phyloP scores from a whole-genome alignment of 495 filamentous ascomycete species.

The Aspergillus funiculosus region DNA sequence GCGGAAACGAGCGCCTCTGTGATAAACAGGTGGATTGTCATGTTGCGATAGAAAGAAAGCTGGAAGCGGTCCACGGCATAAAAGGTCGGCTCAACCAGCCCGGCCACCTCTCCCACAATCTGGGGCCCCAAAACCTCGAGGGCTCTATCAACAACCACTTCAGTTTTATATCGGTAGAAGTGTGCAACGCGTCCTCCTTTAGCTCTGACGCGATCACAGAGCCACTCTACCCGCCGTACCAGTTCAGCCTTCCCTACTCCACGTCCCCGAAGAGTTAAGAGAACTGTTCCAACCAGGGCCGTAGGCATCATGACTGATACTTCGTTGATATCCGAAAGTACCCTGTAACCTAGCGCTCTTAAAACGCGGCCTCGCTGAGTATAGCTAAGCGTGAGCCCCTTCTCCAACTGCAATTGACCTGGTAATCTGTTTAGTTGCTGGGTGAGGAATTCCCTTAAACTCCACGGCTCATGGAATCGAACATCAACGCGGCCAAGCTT shows the following conservation, averaged over 20 bases:
- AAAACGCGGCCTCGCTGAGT: constrained; percentile 59
- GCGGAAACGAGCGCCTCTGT: constrained; percentile 82
- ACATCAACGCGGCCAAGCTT: constrained; percentile 90
- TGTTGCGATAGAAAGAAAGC: constrained; percentile 95
- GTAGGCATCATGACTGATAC: constrained; percentile 98
- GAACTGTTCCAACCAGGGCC: constrained; percentile 85
- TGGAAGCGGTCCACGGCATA: constrained; percentile 95
- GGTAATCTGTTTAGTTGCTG: constrained; percentile 56
- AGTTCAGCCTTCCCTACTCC: constrained; percentile 86
- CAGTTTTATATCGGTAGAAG: constrained; percentile 73
- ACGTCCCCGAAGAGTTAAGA: constrained; percentile 84
- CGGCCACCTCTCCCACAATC: constrained; percentile 72
- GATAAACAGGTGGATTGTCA: constrained; percentile 98
- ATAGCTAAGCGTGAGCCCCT: constrained; percentile 37
- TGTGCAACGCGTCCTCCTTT: constrained; percentile 91
- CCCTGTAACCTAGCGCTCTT: constrained; percentile 80
- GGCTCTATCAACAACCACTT: constrained; percentile 78
- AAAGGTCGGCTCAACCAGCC: constrained; percentile 79
- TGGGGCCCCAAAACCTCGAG: constrained; percentile 86
- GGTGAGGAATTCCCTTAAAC: constrained; percentile 68
- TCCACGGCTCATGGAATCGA: constrained; percentile 94
- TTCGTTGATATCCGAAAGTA: constrained; percentile 88
- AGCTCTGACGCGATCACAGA: constrained; percentile 70
- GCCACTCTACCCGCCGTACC: constrained; percentile 83
- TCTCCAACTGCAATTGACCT: constrained; percentile 26